Evolutionary conservation across 805 yeast genomes (phyloP), one percentile per base, ranked within the genome.

Genomic region (Pachysolen tannophilus): DNA sequence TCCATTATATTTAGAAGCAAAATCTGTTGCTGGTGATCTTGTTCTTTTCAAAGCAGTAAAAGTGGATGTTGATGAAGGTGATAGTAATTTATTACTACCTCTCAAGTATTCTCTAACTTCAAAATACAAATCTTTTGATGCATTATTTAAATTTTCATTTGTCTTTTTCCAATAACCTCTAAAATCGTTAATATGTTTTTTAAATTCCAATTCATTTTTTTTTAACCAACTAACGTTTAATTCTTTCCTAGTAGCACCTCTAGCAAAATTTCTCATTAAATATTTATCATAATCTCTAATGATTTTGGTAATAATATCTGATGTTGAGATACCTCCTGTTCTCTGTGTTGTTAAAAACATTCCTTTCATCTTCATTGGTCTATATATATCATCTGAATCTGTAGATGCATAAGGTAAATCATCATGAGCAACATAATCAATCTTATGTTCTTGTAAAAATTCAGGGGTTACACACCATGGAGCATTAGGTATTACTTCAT

Each of bases 351-450:
- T 82, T 43, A 92, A 66, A 51, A 92, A 92, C 79, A 75, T 83
- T 1, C 98, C 98, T 52, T 67, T 67, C 53, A 82, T 82, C 55
- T 92, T 92, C 52, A 92, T 82, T 16, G 97, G 95, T 56, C 75
- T 78, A 62, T 92, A 92, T 36, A 92, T 87, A 56, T 92, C 98
- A 55, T 84, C 96, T 26, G 78, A 69, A 41, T 80, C 95, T n/a
- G 76, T 77, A 17, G 90, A 77, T 1, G 84, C 95, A 54, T 92
- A 92, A 1, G 98, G 98, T 43, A 86, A 64, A 58, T 92, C 97
- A 61, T 92, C 98, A 58, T 92, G 98, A 2, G 98, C 98, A 41
- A 90, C 96, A 50, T 86, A 92, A 57, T 92, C 98, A 46, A 92
- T 86, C 36, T 77, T 65, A 59, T 92, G 95, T 47, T 81, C 60